These are phyloP conservation scores for Cystofilobasidium capitatum DNA, from an alignment of 768 basidiomycete genomes.

Conservation along the genomic window DNA sequence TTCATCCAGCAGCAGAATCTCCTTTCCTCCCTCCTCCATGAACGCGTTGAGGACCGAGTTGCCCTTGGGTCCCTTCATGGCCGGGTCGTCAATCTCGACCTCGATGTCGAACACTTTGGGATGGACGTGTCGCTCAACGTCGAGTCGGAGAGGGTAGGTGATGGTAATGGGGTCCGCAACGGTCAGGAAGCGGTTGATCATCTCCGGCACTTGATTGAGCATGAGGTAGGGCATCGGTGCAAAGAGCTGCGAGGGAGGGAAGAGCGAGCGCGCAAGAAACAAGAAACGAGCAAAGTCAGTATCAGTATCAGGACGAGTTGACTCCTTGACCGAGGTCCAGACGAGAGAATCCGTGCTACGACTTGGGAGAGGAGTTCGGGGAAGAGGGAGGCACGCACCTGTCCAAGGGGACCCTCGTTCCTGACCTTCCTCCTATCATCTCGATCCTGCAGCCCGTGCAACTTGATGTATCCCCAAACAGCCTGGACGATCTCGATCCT, in stretches of 20 bases:
- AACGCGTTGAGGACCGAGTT: conserved; percentile 54
- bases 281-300: neutral
- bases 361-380: neutral
- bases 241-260: conserved; percentile 29
- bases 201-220: conserved; percentile 73
- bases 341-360: too few species aligned
- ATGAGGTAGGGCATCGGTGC: conserved; percentile 40
- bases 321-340: too few species aligned
- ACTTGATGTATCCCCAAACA: conserved; percentile 86
- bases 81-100: conserved; percentile 71
- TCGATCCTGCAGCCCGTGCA: conserved; percentile 71
- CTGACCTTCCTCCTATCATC: conserved; percentile 61
- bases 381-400: neutral
- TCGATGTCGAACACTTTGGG: conserved; percentile 79
- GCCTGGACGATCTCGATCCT: conserved; percentile 69
- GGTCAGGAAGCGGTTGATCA: conserved; percentile 67
- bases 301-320: neutral
- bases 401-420: conserved; percentile 53
- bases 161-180: conserved; percentile 72
- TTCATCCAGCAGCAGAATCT: conserved; percentile 68
- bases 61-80: conserved; percentile 56
- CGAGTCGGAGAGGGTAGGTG: conserved; percentile 49
- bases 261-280: too few species aligned
- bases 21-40: conserved; percentile 60
- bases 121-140: conserved; percentile 50